Conservation (phyloP, 306 rosid genomes). For the Cucurbita moschata region DNA sequence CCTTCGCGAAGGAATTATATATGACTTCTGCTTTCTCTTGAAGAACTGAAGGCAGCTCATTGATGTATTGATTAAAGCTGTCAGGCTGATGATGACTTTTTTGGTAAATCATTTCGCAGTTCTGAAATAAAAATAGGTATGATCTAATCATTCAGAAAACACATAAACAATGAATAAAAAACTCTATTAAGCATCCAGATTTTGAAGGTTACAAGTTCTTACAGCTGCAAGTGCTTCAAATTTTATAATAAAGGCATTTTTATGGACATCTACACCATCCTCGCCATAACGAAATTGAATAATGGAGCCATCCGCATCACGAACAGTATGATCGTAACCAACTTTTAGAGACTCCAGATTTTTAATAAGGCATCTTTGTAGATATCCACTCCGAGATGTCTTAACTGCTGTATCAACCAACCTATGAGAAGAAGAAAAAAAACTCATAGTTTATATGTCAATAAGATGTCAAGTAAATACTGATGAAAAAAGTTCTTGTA, state of each 20-base stretch:
- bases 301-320: conserved; percentile 88
- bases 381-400: conserved; percentile 96
- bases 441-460: conserved; percentile 11
- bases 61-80: conserved; percentile 44
- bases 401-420: conserved; percentile 95
- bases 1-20: conserved; percentile 17
- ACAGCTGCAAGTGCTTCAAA: conserved; percentile 64
- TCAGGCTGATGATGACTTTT: conserved; percentile 40
- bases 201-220: conserved; percentile 22
- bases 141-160: background rate
- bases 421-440: conserved; percentile 26
- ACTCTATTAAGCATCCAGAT: conserved; percentile 3
- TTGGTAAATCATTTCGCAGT: conserved; percentile 49
- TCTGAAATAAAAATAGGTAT: conserved; percentile 36
- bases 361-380: conserved; percentile 89
- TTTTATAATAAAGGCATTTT: conserved; percentile 59
- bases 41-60: conserved; percentile 57
- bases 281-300: conserved; percentile 83
- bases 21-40: conserved; percentile 36
- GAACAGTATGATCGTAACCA: conserved; percentile 79
- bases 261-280: conserved; percentile 94
- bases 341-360: conserved; percentile 78
- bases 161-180: conserved; percentile 8
- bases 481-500: background rate
- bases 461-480: background rate